These are phyloP conservation scores for Epichloe gansuensis DNA, from an alignment of 2,329 filamentous ascomycete species.

Conservation along the genomic window DNA sequence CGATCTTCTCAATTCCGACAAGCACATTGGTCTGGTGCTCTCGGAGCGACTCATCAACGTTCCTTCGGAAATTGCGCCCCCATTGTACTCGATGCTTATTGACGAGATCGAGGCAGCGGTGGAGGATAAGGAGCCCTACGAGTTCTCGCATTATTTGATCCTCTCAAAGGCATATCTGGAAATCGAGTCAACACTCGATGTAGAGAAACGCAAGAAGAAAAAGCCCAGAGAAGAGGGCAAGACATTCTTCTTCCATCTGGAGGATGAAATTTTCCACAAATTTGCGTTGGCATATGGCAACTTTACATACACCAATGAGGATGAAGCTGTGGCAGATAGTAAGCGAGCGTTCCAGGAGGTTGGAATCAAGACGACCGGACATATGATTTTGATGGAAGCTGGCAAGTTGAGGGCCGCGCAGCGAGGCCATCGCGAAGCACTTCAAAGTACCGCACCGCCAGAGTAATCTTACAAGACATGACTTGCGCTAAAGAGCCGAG, in stretches of 20 bases:
- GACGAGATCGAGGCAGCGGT: conserved; percentile 85
- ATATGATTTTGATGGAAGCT: conserved; percentile 78
- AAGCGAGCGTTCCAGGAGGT: conserved; percentile 91
- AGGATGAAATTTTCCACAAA: conserved; percentile 80
- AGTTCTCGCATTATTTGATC: conserved; percentile 86
- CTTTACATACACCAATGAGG: conserved; percentile 70
- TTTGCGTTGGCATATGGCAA: conserved; percentile 58
- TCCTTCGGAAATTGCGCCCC: conserved; percentile 82
- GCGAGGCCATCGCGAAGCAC: conserved; percentile 63
- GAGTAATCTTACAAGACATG: too few species aligned
- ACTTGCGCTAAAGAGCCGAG: too few species aligned
- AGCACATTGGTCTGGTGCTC: conserved; percentile 73
- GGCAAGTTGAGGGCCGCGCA: conserved; percentile 64
- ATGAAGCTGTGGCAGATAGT: conserved; percentile 73
- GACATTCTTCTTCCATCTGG: conserved; percentile 85
- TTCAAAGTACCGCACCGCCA: conserved; percentile 30
- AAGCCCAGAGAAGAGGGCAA: conserved; percentile 50
- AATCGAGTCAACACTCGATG: conserved; percentile 67
- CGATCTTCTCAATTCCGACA: conserved; percentile 38
- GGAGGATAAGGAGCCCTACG: conserved; percentile 82
- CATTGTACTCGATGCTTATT: conserved; percentile 86
- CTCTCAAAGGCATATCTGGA: conserved; percentile 89
- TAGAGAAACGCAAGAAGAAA: conserved; percentile 48
- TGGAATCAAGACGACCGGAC: conserved; percentile 73
- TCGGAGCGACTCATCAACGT: conserved; percentile 94